These are phyloP conservation scores for Globisporangium middletonii DNA, from an alignment of 352 stramenopile genomes.

Conservation along the genomic window DNA sequence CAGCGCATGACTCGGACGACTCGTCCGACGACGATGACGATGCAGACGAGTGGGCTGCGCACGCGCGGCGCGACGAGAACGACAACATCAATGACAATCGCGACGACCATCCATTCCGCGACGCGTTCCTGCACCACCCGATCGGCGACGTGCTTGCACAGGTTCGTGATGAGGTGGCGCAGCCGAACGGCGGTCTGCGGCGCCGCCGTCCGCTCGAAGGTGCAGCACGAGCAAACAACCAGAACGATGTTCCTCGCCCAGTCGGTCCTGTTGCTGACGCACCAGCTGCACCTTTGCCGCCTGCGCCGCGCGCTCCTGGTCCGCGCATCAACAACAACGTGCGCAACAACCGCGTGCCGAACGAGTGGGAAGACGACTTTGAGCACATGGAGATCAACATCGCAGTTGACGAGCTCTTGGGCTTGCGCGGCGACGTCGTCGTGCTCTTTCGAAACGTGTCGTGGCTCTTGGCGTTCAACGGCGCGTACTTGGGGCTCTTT, in stretches of 20 bases:
- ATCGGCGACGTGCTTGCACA: conserved; percentile 24
- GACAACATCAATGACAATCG: not conserved
- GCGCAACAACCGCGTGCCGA: conserved; percentile 23
- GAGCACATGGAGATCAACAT: conserved; percentile 94
- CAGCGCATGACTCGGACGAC: conserved; percentile 30
- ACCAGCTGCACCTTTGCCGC: not conserved
- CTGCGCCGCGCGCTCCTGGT: not conserved
- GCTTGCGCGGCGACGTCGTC: conserved; percentile 91
- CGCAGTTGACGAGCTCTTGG: conserved; percentile 96
- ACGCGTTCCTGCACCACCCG: conserved; percentile 38
- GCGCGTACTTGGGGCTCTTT: conserved; percentile 95
- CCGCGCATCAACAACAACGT: conserved; percentile 3
- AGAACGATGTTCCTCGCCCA: not conserved
- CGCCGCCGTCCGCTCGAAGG: conserved; percentile 20
- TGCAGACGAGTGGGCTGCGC: conserved; percentile 9
- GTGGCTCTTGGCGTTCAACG: conserved; percentile 97
- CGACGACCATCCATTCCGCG: conserved; percentile 25
- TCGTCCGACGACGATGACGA: conserved; percentile 56
- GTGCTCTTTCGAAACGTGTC: conserved; percentile 95
- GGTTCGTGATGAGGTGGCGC: conserved; percentile 14
- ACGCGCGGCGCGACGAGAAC: not conserved
- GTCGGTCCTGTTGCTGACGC: too few relatives aligned
- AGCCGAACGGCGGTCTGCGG: conserved; percentile 25
- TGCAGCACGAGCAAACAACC: not conserved
- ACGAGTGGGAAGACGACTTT: conserved; percentile 85